Percentiles rank a stretch among this genome's conserved stretches.
Evolutionary conservation across 1,284 basidiomycete genomes (phyloP).

Genomic region (Sanghuangporus weigelae): DNA sequence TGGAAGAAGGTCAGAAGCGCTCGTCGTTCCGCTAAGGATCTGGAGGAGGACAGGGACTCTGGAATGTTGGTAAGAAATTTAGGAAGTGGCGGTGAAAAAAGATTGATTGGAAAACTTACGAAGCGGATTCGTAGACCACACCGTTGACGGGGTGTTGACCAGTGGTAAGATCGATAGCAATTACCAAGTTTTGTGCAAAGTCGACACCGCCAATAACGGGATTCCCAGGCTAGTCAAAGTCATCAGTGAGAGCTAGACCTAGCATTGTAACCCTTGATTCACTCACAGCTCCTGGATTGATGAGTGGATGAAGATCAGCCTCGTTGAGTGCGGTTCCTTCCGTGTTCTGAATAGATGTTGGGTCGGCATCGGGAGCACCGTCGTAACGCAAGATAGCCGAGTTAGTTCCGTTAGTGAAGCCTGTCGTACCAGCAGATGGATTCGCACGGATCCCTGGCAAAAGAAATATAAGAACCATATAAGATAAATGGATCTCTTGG

Average conservation of each 20-base stretch:
- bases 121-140: background rate
- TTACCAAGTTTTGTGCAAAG: conserved; percentile 23
- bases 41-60: conserved; percentile 44
- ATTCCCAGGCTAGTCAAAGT: conserved; percentile 24
- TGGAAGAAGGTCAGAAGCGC: conserved; percentile 41
- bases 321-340: conserved; percentile 31
- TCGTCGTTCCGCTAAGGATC: conserved; percentile 41
- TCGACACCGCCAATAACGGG: conserved; percentile 28
- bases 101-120: too few species aligned
- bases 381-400: conserved; percentile 28
- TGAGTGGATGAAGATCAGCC: conserved; percentile 28
- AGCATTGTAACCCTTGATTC: background rate
- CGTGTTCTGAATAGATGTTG: conserved; percentile 25
- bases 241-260: too few species aligned
- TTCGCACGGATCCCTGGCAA: conserved; percentile 23
- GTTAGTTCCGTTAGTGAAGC: conserved; percentile 23
- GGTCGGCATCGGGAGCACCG: conserved; percentile 25
- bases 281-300: conserved; percentile 26
- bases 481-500: background rate
- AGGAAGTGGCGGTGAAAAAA: too few species aligned
- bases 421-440: conserved; percentile 20
- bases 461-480: background rate
- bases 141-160: conserved; percentile 23
- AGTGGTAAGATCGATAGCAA: conserved; percentile 18
- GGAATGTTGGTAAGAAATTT: conserved; percentile 22